A percentile compares a stretch with the other conserved stretches of the same genome.
Conservation (phyloP, 2,329 filamentous ascomycete species). For the Chaetomiaceae sp. region DNA sequence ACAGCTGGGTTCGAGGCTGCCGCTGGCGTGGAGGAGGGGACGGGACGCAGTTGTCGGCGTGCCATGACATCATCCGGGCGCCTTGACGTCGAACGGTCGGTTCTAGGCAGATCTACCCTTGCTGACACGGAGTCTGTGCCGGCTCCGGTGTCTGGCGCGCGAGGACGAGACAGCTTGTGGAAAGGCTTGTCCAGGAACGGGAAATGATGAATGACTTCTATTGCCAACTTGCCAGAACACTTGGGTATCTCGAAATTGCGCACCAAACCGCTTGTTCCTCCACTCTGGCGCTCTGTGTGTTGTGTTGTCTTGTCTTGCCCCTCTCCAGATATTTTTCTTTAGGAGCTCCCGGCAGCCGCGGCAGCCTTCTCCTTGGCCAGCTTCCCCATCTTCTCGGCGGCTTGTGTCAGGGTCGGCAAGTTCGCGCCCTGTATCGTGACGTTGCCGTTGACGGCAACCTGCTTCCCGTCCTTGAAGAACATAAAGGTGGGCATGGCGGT, state of each 20-base stretch:
- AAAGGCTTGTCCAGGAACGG: too few species aligned
- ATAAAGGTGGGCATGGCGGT: slow-evolving; percentile 57
- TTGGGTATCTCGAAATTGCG: background rate
- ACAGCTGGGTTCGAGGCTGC: background rate
- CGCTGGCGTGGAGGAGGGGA: background rate
- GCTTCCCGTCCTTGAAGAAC: slow-evolving; percentile 53
- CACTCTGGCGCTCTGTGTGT: background rate
- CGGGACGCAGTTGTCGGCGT: background rate
- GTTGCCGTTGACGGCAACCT: slow-evolving; percentile 38
- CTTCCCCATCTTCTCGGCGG: slow-evolving; percentile 35
- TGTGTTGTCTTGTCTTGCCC: too few species aligned
- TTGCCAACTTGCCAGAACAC: background rate
- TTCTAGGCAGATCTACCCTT: too few species aligned
- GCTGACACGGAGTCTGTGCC: too few species aligned
- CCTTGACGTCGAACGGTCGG: background rate
- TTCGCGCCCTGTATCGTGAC: slow-evolving; percentile 37
- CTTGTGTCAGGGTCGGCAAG: slow-evolving; percentile 28
- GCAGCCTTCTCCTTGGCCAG: slow-evolving; percentile 35
- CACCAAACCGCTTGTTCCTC: background rate
- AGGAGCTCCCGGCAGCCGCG: slow-evolving; percentile 13
- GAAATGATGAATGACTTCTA: background rate
- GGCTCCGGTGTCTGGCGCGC: too few species aligned
- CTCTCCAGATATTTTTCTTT: background rate
- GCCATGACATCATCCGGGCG: slow-evolving; percentile 5
- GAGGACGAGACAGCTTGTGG: too few species aligned